These are phyloP conservation scores for bread wheat (Triticum aestivum) DNA, from an alignment of 176 grass and related monocot species.

Conservation along the genomic window IWGSC_CS_RefSeq_v2.1 NC_057800.1:751229913-751230412, in stretches of 20 bases:
- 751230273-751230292: constrained; percentile 92
- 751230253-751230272: constrained; percentile 98
- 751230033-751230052: constrained; percentile 88
- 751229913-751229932: constrained; percentile 89
- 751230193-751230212: constrained; percentile 57
- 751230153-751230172: constrained; percentile 91
- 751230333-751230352: constrained; percentile 93
- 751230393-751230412: constrained; percentile 98
- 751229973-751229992: constrained; percentile 88
- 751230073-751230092: constrained; percentile 86
- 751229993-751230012: constrained; percentile 93
- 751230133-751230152: constrained; percentile 92
- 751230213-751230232: constrained; percentile 83
- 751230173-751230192: constrained; percentile 88
- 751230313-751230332: constrained; percentile 80
- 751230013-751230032: constrained; percentile 95
- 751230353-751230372: constrained; percentile 97
- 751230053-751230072: constrained; percentile 83
- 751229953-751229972: constrained; percentile 78
- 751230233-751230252: constrained; percentile 89
- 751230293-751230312: constrained; percentile 81
- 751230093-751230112: constrained; percentile 82
- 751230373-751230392: constrained; percentile 99
- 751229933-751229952: constrained; percentile 92
- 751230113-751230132: constrained; percentile 98